phyloP scores from a whole-genome alignment of 176 grass and related monocot species.

The Lolium rigidum region DNA sequence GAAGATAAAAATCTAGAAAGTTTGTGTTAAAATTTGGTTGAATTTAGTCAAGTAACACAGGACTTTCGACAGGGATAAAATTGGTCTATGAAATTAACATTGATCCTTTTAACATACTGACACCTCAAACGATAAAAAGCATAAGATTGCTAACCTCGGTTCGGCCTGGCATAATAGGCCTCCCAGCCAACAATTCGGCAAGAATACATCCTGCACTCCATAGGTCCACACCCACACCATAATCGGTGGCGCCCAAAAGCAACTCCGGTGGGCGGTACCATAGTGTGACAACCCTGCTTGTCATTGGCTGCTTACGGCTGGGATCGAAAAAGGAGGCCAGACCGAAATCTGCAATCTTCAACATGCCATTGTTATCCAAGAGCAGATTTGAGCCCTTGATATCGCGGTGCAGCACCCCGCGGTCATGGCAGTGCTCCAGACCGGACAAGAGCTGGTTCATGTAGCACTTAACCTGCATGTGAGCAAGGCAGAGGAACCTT shows the following conservation, averaged over 20 bases:
- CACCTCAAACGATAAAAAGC: neutral
- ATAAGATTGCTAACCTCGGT: constrained; percentile 64
- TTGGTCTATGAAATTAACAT: neutral
- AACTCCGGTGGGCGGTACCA: constrained; percentile 86
- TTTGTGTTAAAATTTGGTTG: neutral
- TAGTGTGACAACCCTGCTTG: constrained; percentile 82
- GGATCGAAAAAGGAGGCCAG: constrained; percentile 73
- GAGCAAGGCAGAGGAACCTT: constrained; percentile 15
- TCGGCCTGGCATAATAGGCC: constrained; percentile 89
- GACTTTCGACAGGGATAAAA: neutral
- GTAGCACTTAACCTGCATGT: constrained; percentile 81
- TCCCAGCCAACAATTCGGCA: constrained; percentile 76
- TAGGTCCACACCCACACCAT: constrained; percentile 76
- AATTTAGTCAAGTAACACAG: neutral
- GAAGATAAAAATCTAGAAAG: constrained; percentile 8
- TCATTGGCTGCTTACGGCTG: constrained; percentile 73
- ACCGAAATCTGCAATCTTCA: constrained; percentile 85
- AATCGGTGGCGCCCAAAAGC: constrained; percentile 74
- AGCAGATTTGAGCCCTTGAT: constrained; percentile 87
- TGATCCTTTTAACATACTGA: constrained; percentile 18
- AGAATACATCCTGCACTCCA: constrained; percentile 90
- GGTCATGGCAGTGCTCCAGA: constrained; percentile 76
- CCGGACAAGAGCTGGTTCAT: constrained; percentile 77
- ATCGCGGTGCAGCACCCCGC: constrained; percentile 76
- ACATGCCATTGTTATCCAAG: constrained; percentile 71